These are phyloP conservation scores for Fraxinus sp. DNA, from an alignment of 305 asterid genomes.

Conservation along the genomic window DNA sequence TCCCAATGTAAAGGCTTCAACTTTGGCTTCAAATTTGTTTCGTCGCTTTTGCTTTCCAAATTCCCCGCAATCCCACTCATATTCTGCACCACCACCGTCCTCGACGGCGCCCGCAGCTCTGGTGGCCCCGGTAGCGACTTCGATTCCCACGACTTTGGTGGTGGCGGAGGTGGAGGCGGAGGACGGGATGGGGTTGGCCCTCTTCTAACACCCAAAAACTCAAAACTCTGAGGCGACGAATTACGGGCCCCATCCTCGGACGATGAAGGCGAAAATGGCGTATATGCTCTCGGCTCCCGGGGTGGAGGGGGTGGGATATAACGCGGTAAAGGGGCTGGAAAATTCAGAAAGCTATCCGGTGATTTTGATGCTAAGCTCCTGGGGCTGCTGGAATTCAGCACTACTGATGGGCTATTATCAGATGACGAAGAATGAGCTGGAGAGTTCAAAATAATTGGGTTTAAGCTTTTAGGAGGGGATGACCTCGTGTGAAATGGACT, in stretches of 20 bases:
- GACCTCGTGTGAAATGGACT: slow-evolving; percentile 28
- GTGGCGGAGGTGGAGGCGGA: slow-evolving; percentile 59
- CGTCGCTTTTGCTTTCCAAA: slow-evolving; percentile 39
- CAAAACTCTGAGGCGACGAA: slow-evolving; percentile 57
- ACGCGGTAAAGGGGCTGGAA: slow-evolving; percentile 51
- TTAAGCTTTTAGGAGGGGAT: slow-evolving; percentile 33
- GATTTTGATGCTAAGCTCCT: slow-evolving; percentile 59
- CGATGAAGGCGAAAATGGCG: slow-evolving; percentile 57
- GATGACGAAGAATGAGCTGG: slow-evolving; percentile 47
- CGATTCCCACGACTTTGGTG: slow-evolving; percentile 51
- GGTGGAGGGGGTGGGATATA: slow-evolving; percentile 54
- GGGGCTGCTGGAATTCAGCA: slow-evolving; percentile 47
- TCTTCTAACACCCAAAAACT: slow-evolving; percentile 34
- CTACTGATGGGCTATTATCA: slow-evolving; percentile 61
- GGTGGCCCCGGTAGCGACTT: slow-evolving; percentile 47
- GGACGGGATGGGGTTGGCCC: slow-evolving; percentile 25
- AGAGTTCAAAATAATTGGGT: slow-evolving; percentile 39
- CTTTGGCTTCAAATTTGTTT: slow-evolving; percentile 50
- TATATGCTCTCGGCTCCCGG: slow-evolving; percentile 37
- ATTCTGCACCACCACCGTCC: slow-evolving; percentile 33
- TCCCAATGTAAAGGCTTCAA: slow-evolving; percentile 91
- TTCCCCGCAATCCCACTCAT: slow-evolving; percentile 17
- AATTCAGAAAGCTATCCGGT: slow-evolving; percentile 62
- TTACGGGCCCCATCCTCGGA: slow-evolving; percentile 46
- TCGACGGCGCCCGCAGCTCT: slow-evolving; percentile 51